Conservation (phyloP, 2,329 filamentous ascomycete species). For the Ascochyta pisi region DNA sequence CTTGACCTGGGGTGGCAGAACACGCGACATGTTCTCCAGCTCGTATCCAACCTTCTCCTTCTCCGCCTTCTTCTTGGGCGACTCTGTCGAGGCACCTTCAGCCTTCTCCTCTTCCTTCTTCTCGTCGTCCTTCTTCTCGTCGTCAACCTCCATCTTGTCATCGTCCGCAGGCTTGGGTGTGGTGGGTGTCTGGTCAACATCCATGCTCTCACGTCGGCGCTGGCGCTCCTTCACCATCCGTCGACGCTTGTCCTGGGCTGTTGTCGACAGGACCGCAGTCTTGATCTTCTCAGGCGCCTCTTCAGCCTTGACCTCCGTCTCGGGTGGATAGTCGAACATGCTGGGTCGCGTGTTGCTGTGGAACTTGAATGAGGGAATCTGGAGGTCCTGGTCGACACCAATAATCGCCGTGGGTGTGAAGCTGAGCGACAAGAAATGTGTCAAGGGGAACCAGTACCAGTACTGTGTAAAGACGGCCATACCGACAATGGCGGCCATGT, state of each 20-base stretch:
- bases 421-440: conserved; percentile 93
- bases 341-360: conserved; percentile 93
- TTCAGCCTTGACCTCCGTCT: conserved; percentile 93
- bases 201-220: conserved; percentile 91
- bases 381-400: conserved; percentile 89
- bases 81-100: conserved; percentile 59
- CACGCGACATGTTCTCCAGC: conserved; percentile 94
- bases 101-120: conserved; percentile 89
- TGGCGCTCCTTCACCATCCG: conserved; percentile 94
- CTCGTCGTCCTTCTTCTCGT: conserved; percentile 54
- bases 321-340: conserved; percentile 96
- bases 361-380: conserved; percentile 94
- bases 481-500: conserved; percentile 97
- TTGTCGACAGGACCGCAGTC: conserved; percentile 94
- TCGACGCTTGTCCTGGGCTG: conserved; percentile 92
- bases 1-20: conserved; percentile 90
- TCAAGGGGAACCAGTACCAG: conserved; percentile 99
- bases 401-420: conserved; percentile 98
- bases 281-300: conserved; percentile 93
- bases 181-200: conserved; percentile 80
- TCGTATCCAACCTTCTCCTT: conserved; percentile 98
- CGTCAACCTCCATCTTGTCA: conserved; percentile 85
- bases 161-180: conserved; percentile 71
- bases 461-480: conserved; percentile 99
- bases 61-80: conserved; percentile 86